phyloP scores from a whole-genome alignment of 2,329 filamentous ascomycete species.

The Colletotrichum sp. region DNA sequence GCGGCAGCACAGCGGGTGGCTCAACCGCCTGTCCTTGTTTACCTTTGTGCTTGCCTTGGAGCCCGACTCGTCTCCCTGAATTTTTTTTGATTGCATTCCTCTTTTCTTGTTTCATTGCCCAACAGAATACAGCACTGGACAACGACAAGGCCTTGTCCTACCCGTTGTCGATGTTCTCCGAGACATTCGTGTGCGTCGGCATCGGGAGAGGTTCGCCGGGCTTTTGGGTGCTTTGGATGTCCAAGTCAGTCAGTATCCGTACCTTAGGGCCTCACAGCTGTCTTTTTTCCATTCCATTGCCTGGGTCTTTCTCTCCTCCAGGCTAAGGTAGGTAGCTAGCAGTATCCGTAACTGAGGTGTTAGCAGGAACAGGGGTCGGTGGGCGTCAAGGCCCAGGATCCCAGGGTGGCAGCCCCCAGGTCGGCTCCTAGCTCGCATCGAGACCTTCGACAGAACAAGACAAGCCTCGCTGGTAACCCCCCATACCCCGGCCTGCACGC shows the following conservation, averaged over 20 bases:
- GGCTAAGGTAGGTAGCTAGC: too few species aligned
- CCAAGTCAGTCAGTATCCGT: neutral
- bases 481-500: conserved; percentile 14
- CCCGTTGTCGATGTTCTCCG: neutral
- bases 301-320: too few species aligned
- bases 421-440: conserved; percentile 5
- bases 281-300: too few species aligned
- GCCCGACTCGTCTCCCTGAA: neutral
- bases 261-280: neutral
- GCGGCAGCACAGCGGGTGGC: neutral
- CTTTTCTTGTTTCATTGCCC: neutral
- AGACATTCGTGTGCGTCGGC: neutral
- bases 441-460: conserved; percentile 13
- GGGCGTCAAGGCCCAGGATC: conserved; percentile 1
- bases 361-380: neutral
- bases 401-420: neutral
- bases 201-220: neutral
- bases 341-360: too few species aligned
- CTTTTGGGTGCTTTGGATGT: neutral
- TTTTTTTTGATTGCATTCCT: neutral
- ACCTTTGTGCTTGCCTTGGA: neutral
- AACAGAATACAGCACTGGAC: neutral
- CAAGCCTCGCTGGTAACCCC: conserved; percentile 2
- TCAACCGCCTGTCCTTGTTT: neutral
- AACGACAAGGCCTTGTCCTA: neutral